Percentiles rank a stretch among this genome's conserved stretches.
phyloP scores from a whole-genome alignment of 176 grass and related monocot genomes.

The Hsuehochloa calcarea region DNA sequence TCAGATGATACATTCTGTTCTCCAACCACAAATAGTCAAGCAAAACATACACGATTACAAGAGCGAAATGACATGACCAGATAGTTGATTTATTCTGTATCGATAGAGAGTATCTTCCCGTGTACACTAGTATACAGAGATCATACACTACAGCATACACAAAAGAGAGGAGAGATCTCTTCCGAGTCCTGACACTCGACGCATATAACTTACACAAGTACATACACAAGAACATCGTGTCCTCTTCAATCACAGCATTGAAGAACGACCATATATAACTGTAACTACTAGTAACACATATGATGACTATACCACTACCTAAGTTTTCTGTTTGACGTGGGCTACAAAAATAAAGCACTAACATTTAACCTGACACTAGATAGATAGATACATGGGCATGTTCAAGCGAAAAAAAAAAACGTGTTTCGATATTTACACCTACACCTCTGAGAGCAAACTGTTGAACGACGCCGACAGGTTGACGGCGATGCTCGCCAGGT shows the following conservation, averaged over 20 bases:
- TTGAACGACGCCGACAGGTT: constrained; percentile 46
- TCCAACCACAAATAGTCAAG: neutral
- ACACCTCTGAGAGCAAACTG: constrained; percentile 25
- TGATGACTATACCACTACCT: constrained; percentile 10
- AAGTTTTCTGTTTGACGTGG: constrained; percentile 25
- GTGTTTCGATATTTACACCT: constrained; percentile 47
- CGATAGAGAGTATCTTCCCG: neutral
- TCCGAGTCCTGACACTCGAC: neutral
- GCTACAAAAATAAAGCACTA: constrained; percentile 21
- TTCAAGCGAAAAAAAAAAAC: neutral
- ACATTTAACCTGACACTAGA: constrained; percentile 11
- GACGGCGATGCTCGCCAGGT: constrained; percentile 51
- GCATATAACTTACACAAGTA: constrained; percentile 12
- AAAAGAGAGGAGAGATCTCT: constrained; percentile 4
- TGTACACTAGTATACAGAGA: constrained; percentile 29
- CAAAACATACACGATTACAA: neutral
- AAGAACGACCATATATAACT: constrained; percentile 54
- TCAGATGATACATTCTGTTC: neutral
- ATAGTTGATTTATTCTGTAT: neutral
- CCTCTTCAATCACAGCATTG: constrained; percentile 82
- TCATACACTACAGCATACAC: neutral
- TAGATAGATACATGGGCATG: constrained; percentile 14
- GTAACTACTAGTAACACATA: constrained; percentile 2
- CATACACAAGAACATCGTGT: neutral
- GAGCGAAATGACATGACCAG: neutral